Evolutionary conservation across 768 basidiomycete genomes (phyloP).

Genomic region (Trametes maxima): DNA sequence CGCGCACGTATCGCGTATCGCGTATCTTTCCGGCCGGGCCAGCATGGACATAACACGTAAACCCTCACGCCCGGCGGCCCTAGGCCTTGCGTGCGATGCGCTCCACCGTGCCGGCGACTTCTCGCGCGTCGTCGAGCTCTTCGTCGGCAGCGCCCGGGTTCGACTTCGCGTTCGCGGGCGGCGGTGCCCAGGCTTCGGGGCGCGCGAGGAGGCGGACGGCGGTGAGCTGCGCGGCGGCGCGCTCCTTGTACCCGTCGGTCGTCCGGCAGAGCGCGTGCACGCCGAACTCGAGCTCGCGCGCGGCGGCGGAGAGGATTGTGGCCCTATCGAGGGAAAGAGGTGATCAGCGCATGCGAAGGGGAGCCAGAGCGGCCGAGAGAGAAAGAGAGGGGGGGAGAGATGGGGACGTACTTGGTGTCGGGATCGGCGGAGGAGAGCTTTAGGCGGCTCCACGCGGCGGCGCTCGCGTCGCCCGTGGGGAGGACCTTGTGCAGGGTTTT

Average conservation of each 20-base stretch:
- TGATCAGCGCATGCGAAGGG: background rate
- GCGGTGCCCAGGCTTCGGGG: conserved; percentile 27
- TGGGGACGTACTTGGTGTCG: conserved; percentile 31
- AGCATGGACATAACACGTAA: background rate
- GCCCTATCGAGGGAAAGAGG: conserved; percentile 35
- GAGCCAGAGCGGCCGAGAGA: background rate
- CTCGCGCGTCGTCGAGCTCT: conserved; percentile 42
- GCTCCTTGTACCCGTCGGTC: conserved; percentile 48
- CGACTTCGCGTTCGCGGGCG: conserved; percentile 9
- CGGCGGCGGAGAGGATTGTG: conserved; percentile 42
- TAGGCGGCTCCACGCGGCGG: conserved; percentile 34
- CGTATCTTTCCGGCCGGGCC: too few relatives aligned
- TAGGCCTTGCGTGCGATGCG: conserved; percentile 7
- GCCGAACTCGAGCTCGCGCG: conserved; percentile 51
- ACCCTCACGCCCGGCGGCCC: background rate
- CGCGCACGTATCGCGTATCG: too few relatives aligned
- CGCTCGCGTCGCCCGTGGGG: conserved; percentile 23
- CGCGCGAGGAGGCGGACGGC: conserved; percentile 27
- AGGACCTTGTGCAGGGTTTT: conserved; percentile 43
- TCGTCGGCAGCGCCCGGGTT: conserved; percentile 13
- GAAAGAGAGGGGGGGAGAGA: conserved; percentile 1
- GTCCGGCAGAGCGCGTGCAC: conserved; percentile 54
- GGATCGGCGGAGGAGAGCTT: conserved; percentile 18
- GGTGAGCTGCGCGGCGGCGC: conserved; percentile 25
- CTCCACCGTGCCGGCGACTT: conserved; percentile 32